Evolutionary conservation across 1,284 basidiomycete species (phyloP).

Genomic region (Mycena sp.): DNA sequence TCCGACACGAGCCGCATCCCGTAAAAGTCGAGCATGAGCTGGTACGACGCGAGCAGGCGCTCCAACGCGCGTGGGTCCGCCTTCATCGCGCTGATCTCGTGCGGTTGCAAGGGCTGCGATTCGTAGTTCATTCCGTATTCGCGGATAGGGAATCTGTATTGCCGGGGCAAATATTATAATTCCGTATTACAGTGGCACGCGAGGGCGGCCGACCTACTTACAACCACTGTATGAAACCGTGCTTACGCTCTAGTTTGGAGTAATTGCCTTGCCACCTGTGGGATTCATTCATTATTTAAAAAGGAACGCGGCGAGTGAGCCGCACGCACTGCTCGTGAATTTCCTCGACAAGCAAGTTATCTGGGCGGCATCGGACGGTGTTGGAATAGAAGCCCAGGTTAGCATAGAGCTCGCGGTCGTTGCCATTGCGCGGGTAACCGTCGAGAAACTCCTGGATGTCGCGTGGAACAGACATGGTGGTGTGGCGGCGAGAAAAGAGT

Average conservation of each 20-base stretch:
- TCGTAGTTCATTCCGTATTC: constrained; percentile 76
- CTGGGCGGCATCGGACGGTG: constrained; percentile 64
- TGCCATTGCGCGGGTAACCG: constrained; percentile 59
- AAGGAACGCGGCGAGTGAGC: constrained; percentile 10
- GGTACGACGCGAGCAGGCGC: constrained; percentile 69
- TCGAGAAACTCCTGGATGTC: constrained; percentile 73
- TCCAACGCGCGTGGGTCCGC: constrained; percentile 56
- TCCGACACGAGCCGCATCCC: constrained; percentile 69
- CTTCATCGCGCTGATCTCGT: constrained; percentile 72
- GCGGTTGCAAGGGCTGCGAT: constrained; percentile 71
- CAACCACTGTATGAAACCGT: constrained; percentile 82
- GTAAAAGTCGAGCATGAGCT: constrained; percentile 80
- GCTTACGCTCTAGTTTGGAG: constrained; percentile 70
- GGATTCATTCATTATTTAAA: neutral
- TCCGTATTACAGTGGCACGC: too few species aligned
- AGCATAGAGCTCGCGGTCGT: constrained; percentile 49
- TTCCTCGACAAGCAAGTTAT: constrained; percentile 68
- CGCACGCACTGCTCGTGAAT: constrained; percentile 63
- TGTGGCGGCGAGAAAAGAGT: constrained; percentile 1
- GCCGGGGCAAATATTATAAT: neutral
- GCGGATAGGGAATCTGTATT: constrained; percentile 68
- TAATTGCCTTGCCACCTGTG: constrained; percentile 74
- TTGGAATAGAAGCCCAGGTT: constrained; percentile 78
- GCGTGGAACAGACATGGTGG: constrained; percentile 49
- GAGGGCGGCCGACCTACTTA: constrained; percentile 45